Conservation (phyloP, 192 early-diverging fungal genomes). For the Backusella sp. region DNA sequence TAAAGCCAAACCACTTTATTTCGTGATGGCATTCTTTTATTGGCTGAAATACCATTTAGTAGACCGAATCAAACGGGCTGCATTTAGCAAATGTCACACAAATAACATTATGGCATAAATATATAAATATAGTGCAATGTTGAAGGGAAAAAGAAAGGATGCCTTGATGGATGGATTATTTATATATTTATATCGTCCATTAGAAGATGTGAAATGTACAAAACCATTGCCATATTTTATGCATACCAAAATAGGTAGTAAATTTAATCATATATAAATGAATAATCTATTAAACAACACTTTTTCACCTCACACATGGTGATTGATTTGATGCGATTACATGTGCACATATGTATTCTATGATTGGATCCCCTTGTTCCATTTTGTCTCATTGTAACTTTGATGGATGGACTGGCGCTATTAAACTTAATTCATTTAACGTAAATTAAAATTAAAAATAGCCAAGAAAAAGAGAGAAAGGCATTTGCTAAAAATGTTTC, state of each 20-base stretch:
- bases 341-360: neutral
- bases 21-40: slow-evolving; percentile 15
- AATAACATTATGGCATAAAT: neutral
- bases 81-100: neutral
- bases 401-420: too few relatives aligned
- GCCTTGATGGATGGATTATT: neutral
- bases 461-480: neutral
- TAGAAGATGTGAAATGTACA: too few relatives aligned
- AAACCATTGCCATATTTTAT: neutral
- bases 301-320: neutral
- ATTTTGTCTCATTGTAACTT: too few relatives aligned
- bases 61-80: neutral
- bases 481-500: neutral
- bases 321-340: neutral
- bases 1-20: neutral
- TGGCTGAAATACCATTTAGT: slow-evolving; percentile 5
- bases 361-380: neutral
- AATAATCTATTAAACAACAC: neutral
- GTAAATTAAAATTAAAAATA: neutral
- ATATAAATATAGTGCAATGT: neutral
- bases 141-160: neutral
- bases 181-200: too few relatives aligned
- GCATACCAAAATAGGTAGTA: too few relatives aligned
- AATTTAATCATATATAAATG: neutral
- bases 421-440: neutral